Percentiles rank a stretch among this genome's conserved stretches.
phyloP scores from a whole-genome alignment of 2,329 filamentous ascomycete species.

The Exophiala aquamarina region DNA sequence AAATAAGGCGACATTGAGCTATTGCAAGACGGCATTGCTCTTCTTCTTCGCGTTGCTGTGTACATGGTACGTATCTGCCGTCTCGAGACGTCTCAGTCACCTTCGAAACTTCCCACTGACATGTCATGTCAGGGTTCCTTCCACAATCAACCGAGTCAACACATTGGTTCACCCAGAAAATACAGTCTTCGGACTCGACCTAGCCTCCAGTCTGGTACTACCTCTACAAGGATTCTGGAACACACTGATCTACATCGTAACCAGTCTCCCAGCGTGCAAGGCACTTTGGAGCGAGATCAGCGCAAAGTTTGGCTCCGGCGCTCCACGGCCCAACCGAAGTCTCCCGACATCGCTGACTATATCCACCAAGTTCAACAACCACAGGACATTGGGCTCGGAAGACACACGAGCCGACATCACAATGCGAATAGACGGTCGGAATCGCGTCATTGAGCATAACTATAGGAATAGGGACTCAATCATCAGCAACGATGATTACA shows the following conservation, averaged over 20 bases:
- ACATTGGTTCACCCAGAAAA: constrained; percentile 59
- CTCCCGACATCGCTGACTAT: not conserved
- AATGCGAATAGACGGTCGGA: constrained; percentile 10
- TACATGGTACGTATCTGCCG: constrained; percentile 35
- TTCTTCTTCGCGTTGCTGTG: constrained; percentile 44
- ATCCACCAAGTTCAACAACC: not conserved
- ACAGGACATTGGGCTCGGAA: constrained; percentile 4
- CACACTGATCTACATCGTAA: constrained; percentile 70
- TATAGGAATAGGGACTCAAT: not conserved
- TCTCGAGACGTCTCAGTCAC: constrained; percentile 21
- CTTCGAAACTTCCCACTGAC: constrained; percentile 1
- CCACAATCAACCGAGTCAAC: constrained; percentile 74
- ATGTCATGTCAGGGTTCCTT: constrained; percentile 53
- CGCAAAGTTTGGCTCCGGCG: not conserved
- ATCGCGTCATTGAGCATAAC: constrained; percentile 8
- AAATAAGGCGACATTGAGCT: constrained; percentile 39
- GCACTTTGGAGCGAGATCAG: constrained; percentile 21
- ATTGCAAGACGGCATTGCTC: constrained; percentile 41
- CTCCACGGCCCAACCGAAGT: constrained; percentile 4
- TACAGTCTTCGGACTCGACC: constrained; percentile 61
- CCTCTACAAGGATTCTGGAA: constrained; percentile 87
- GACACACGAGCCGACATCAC: constrained; percentile 13
- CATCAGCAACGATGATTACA: not conserved
- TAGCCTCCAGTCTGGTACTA: constrained; percentile 71
- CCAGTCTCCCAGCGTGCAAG: constrained; percentile 65